Percentiles rank a stretch among this genome's conserved stretches.
phyloP scores from a whole-genome alignment of 176 grass and related monocot species.

The Carex myosuroides region DNA sequence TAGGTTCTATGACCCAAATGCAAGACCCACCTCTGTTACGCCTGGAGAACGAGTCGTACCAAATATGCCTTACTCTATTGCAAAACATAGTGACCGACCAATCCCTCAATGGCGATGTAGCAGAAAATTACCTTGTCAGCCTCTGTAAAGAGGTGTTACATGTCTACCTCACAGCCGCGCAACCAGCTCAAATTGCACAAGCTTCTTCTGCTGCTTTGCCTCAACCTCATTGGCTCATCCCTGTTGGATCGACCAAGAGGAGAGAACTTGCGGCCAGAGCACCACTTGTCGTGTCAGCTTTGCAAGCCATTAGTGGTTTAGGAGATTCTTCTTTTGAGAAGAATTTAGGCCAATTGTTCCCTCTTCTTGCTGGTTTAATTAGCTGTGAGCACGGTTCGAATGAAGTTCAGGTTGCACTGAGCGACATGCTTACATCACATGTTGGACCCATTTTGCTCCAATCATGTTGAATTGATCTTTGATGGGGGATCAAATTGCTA shows the following conservation, averaged over 20 bases:
- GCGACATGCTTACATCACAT: slow-evolving; percentile 72
- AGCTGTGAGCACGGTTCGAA: slow-evolving; percentile 95
- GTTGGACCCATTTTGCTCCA: slow-evolving; percentile 80
- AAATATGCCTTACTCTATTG: slow-evolving; percentile 77
- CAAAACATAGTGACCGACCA: slow-evolving; percentile 72
- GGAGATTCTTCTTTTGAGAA: slow-evolving; percentile 64
- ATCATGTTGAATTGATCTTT: slow-evolving; percentile 39
- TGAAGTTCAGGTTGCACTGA: slow-evolving; percentile 87
- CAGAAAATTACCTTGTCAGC: slow-evolving; percentile 60
- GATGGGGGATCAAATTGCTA: neutral
- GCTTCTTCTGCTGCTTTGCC: slow-evolving; percentile 26
- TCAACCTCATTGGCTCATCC: slow-evolving; percentile 61
- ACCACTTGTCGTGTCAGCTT: slow-evolving; percentile 76
- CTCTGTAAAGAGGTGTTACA: slow-evolving; percentile 87
- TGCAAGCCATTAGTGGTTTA: slow-evolving; percentile 75
- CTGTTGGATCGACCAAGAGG: slow-evolving; percentile 74
- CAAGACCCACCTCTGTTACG: slow-evolving; percentile 86
- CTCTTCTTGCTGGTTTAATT: slow-evolving; percentile 72
- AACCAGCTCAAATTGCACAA: slow-evolving; percentile 41
- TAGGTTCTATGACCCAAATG: slow-evolving; percentile 98
- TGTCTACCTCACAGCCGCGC: slow-evolving; percentile 77
- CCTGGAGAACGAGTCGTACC: slow-evolving; percentile 95
- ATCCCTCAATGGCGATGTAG: slow-evolving; percentile 37
- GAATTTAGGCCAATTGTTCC: slow-evolving; percentile 75
- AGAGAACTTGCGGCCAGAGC: slow-evolving; percentile 92